Base-by-base conservation (phyloP, 345 rosid species). In the Ceriops tagal region DNA sequence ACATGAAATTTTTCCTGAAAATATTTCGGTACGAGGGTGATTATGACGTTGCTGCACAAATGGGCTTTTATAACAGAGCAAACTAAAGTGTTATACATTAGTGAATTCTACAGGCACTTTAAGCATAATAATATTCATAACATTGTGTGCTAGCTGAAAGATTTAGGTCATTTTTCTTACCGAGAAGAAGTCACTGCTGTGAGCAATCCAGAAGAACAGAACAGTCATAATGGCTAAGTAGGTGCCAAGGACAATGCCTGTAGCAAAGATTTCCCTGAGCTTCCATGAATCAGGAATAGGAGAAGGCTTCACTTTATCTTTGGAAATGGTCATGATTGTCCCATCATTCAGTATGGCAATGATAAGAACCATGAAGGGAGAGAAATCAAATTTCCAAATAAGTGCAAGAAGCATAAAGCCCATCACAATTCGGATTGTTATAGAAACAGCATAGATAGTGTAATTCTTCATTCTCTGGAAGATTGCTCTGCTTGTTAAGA, bases 391-490 rank as follows among this genome's bases (percentile, higher is more conserved):
- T 81, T 91, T 80, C 98, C 98, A 93, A 39, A 93, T 89, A 5
- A 93, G 96, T 61, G 97, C 97, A 49, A 93, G 84, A 52, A 93
- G 86, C 87, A 88, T 51, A 68, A 93, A 93, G 20, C 97, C 97
- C 46, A 91, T 70, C 70, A 93, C 97, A 39, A 93, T 85, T 74
- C 97, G 93, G 67, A 93, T 89, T 1, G 97, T 93, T 56, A 93
- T 88, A 20, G 98, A 91, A 62, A 93, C 98, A 9, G 98, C 98
- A 79, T 93, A 93, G 67, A 93, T 93, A 62, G 98, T 93, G 84
- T 93, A 93, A 79, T 93, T 93, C 81, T 93, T 93, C 98, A 93
- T 93, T 72, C 98, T 84, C 77, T 93, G 98, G 73, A 93, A 93
- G 78, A 91, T 93, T 43, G 97, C 97, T 71, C 97, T 82, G 75